Base-by-base conservation (phyloP, 164 flowering plant species). In the Vitis amurensis region DNA sequence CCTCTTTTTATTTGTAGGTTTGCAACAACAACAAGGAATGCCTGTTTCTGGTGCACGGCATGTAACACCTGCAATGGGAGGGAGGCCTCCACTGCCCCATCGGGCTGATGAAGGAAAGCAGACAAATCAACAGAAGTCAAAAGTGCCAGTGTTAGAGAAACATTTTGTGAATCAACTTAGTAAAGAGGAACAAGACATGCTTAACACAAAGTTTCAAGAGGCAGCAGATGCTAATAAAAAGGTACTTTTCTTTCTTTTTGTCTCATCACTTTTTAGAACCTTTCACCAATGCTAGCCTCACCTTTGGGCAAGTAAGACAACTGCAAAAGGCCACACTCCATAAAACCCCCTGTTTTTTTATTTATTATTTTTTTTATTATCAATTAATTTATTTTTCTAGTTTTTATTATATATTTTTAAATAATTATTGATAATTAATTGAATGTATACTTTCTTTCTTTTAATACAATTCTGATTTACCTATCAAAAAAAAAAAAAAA, bases 61-160 rank as follows among this genome's bases (percentile, higher is more conserved):
- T 47, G 56, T 62, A 29, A 15, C 64, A 9, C 81, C 85, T 70
- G 58, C 85, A 78, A 71, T 77, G 69, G 84, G 77, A 53, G 77
- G 74, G 16, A 88, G 76, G 79, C 89, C 91, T 61, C 89, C 89
- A n/a, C 63, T 76, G 69, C 93, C 86, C 19, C 64, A 75, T 73
- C 79, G 60, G 30, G 64, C 59, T 67, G 78, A 75, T 55, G 68
- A 69, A 60, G 75, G 55, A 48, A 52, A 63, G 19, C 88, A 78
- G 70, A 63, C 86, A 12, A 77, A 68, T 61, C 91, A 72, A 71
- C 96, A 79, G 67, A 95, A 90, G 78, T 79, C 94, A 9, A 88
- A 80, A 84, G 88, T 91, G 61, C 97, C 98, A 8, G 84, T 75
- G 52, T 74, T 95, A 78, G 98, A 95, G 85, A 91, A 91, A 76